Conservation (phyloP, 2,329 filamentous ascomycete species). For the Sporothrix pseudoabietina region DNA sequence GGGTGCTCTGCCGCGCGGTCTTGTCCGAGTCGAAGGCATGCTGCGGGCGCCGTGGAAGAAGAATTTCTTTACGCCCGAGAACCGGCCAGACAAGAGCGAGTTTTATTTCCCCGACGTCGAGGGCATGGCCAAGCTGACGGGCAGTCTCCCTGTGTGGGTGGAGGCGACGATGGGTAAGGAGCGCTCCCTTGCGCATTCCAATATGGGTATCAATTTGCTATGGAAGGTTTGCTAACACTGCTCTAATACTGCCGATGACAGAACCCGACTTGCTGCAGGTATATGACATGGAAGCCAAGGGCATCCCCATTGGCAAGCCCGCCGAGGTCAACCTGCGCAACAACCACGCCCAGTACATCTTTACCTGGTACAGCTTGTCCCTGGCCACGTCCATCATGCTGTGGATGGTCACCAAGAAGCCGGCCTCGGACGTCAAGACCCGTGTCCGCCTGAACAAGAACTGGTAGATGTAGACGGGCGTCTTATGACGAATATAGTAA, state of each 20-base stretch:
- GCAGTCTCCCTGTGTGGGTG: constrained; percentile 88
- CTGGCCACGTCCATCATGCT: constrained; percentile 91
- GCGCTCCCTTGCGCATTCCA: constrained; percentile 25
- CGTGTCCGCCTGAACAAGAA: constrained; percentile 75
- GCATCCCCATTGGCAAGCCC: constrained; percentile 84
- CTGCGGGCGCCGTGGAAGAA: constrained; percentile 91
- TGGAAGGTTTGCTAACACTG: background rate
- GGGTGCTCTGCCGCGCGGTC: constrained; percentile 66
- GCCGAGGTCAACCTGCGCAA: constrained; percentile 92
- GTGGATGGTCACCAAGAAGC: constrained; percentile 91
- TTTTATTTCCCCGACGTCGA: constrained; percentile 95
- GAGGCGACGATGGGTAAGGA: constrained; percentile 87
- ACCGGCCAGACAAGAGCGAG: constrained; percentile 76
- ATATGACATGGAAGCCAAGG: constrained; percentile 74
- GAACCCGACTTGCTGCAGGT: constrained; percentile 77
- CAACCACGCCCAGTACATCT: constrained; percentile 97
- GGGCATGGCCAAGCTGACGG: constrained; percentile 83
- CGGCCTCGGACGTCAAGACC: constrained; percentile 69
- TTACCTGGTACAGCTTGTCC: constrained; percentile 92
- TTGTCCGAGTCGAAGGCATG: constrained; percentile 80
- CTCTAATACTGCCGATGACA: constrained; percentile 41
- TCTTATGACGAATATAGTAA: background rate
- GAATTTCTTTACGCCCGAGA: constrained; percentile 95
- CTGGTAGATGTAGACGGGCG: constrained; percentile 56
- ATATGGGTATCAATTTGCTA: background rate